Evolutionary conservation across 345 rosid genomes (phyloP).

Genomic region (Eucalyptus leucophloia): DNA sequence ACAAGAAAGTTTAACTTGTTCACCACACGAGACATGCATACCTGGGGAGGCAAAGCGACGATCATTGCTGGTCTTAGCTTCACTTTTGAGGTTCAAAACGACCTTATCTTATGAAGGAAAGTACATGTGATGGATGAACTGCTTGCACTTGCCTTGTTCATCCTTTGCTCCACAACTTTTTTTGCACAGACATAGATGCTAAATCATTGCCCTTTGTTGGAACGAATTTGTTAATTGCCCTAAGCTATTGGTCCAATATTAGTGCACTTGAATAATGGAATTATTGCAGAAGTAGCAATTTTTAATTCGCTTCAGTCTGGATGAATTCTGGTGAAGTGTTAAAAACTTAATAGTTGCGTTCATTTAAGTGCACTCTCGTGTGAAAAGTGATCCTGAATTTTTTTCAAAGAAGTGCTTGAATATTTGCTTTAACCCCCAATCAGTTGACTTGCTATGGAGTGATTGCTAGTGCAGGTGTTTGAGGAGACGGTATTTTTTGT

Average conservation of each 20-base stretch:
- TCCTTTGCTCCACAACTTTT: not conserved
- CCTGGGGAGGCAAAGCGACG: not conserved
- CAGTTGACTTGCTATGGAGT: not conserved
- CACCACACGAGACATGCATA: not conserved
- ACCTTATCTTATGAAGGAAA: not conserved
- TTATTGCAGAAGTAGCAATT: not conserved
- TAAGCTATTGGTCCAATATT: not conserved
- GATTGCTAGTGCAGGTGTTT: no score
- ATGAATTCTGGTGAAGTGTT: not conserved
- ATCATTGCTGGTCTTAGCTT: not conserved
- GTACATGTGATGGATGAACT: not conserved
- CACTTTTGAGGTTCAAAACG: not conserved
- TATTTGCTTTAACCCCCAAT: not conserved
- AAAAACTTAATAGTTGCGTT: not conserved
- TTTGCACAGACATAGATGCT: not conserved
- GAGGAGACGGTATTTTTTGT: no score
- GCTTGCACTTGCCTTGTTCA: not conserved
- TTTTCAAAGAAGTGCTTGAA: not conserved
- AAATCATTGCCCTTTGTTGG: not conserved
- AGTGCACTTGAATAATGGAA: not conserved
- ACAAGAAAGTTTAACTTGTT: not conserved
- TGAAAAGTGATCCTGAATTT: not conserved
- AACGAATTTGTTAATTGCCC: not conserved
- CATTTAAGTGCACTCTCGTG: not conserved
- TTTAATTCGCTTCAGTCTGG: not conserved